Evolutionary conservation across 371 early-diverging fungal genomes (phyloP), one percentile per base, ranked within the genome.

Genomic region (Chytridium lagenaria): DNA sequence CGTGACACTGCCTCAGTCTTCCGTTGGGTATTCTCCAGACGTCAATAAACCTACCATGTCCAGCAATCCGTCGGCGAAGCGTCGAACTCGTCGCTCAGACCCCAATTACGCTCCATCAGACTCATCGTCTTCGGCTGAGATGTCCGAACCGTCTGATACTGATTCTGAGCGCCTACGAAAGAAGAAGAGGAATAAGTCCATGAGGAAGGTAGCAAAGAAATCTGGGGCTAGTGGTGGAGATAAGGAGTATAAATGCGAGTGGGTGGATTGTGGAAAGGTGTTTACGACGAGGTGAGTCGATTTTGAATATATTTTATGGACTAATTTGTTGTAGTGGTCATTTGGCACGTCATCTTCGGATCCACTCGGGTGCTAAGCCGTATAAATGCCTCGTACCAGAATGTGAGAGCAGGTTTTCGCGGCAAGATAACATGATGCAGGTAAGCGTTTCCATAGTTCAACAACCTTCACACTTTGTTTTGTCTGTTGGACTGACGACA

Each of bases 401-500:
- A 31, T 80, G 80, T 70, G 19, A 39, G 15, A 50, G 69, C 63
- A 59, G 68, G 3, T 80, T 80, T 63, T 80, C 80, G 22, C 44
- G 80, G n/a, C 76, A 77, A 37, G 80, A 80, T 44, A 80, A 80
- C 72, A 80, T 80, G 80, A 80, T 80, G 80, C 80, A 77, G 67
- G 61, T 61, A 61, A 10, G n/a, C 34, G 7, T 10, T 34, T 7
- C 16, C 19, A 44, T 61, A 33, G 16, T 28, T 15, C n/a, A n/a
- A n/a, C n/a, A n/a, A 16, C 16, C 26, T 5, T 23, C 10, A 55
- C 10, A n/a, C 26, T 55, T 55, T 7, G 16, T 86, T 86, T 75
- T 76, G n/a, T n/a, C n/a, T n/a, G n/a, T 79, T 72, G 84, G 57
- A 92, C 92, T 70, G 95, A 93, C 79, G 93, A 94, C 72, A 94